Evolutionary conservation across 805 yeast genomes (phyloP), one percentile per base, ranked within the genome.

Genomic region (Sugiyamaella marilandica): DNA sequence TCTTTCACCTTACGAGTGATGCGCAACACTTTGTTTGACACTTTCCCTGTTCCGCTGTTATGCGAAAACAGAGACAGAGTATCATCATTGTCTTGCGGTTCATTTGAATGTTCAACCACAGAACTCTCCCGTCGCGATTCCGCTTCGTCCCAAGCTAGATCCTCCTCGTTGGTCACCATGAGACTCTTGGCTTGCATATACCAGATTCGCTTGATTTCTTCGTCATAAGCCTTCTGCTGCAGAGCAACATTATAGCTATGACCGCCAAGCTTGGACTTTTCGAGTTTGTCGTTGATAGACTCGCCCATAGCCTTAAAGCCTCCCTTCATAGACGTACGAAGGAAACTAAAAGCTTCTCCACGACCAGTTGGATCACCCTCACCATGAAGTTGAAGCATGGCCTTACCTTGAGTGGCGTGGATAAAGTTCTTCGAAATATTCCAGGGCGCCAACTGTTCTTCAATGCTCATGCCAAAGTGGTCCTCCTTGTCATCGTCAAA

Each of bases 331-430:
- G 97, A 88, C 0, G 97, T 87, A 59, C 91, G 79, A 61, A 91
- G 74, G 59, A 92, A 86, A 9, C 96, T 88, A 59, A 87, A 87
- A 0, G 92, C 96, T 58, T 88, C 86, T 1, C 96, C 94, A 57
- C 87, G 81, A 21, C 95, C 96, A 0, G 96, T 83, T 1, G 96
- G 95, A 67, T 94, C 98, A 47, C 98, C 98, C 50, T 84, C 91
- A 11, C 97, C 97, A 65, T 88, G 88, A 24, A 94, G 79, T 64
- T 90, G 97, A 41, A 94, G 76, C 97, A 94, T 94, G 0, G 97
- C 95, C 63, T 95, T 91, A 51, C 97, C 95, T 65, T 91, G 98
- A 21, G 96, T 90, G 1, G 98, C 94, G 66, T 83, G 87, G 51
- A 91, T 82, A 64, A 94, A 94, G 68, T 94, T 94, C 55, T 89